These are phyloP conservation scores for Xylariaceae sp. DNA, from an alignment of 2,329 filamentous ascomycete genomes.

Conservation along the genomic window DNA sequence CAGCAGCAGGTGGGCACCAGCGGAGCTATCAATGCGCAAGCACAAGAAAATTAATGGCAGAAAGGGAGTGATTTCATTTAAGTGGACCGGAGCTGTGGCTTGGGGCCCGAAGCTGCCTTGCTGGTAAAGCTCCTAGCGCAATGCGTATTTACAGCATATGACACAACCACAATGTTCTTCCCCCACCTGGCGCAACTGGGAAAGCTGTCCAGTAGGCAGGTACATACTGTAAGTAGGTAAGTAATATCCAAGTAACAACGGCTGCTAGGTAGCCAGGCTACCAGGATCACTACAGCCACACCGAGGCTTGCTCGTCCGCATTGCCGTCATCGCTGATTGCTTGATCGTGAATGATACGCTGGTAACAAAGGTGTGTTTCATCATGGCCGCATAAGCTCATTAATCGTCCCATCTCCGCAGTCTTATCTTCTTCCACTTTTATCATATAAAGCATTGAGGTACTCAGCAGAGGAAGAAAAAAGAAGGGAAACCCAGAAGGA, in stretches of 20 bases:
- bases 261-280: too few species aligned
- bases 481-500: too few species aligned
- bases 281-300: too few species aligned
- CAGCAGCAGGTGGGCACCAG: too few species aligned
- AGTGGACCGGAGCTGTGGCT: conserved; percentile 7
- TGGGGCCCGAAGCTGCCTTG: conserved; percentile 10
- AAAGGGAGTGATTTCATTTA: conserved; percentile 18
- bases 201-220: too few species aligned
- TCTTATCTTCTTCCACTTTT: background rate
- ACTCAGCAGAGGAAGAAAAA: too few species aligned
- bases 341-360: conserved; percentile 12
- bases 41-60: background rate
- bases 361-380: conserved; percentile 18
- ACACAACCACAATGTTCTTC: conserved; percentile 9
- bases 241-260: too few species aligned
- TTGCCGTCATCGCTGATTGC: conserved; percentile 11
- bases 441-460: background rate
- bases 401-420: background rate
- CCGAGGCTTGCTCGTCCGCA: background rate
- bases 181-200: too few species aligned
- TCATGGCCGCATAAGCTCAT: conserved; percentile 20
- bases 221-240: too few species aligned
- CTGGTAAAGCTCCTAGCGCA: background rate
- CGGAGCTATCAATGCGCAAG: too few species aligned
- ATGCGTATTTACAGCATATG: conserved; percentile 10